Base-by-base conservation (phyloP, 2,329 filamentous ascomycete species). In the Fusarium marasasianum region DNA sequence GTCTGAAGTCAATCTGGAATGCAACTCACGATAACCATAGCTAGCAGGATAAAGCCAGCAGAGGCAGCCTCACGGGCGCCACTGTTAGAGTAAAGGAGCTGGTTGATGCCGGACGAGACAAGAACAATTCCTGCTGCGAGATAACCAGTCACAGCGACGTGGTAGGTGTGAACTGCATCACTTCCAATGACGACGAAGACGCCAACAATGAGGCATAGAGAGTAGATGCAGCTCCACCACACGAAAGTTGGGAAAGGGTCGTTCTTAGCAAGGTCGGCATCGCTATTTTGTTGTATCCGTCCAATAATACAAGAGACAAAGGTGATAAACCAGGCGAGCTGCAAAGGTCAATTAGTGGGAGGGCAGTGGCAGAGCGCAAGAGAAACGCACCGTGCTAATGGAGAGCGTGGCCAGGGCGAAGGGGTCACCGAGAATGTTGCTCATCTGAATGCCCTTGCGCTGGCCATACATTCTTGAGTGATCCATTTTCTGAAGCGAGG, bases 261-360 rank as follows among this genome's bases (percentile, higher is more conserved):
- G 14, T 70, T 65, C 51, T 54, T 58, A 24, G 51, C 59, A 35
- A 65, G 66, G 11, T 66, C 35, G 20, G 81, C 73, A 26, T 80
- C 61, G 83, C 84, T 58, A 83, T 84, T 79, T 60, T 80, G 79
- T 66, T 88, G 83, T 47, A 89, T 80, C 66, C 89, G 87, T 45
- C 92, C 91, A 77, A 98, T 91, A 80, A 98, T 92, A 69, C 94
- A 96, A 73, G 92, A 89, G 79, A 98, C 89, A 82, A 98, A 97
- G 51, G 94, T 91, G 79, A 99, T 98, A 76, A 98, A 83, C 96
- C 96, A 99, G 67, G 95, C 96, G 74, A 98, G 91, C 96, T 98
- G 81, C 22, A 17, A 41, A 54, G 11, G 45, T 18, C 31, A 47
- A 75, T 79, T 77, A 79, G 76, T 66, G 50, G 58, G 57, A 35